These are phyloP conservation scores for Colletotrichum neosansevieriae DNA, from an alignment of 2,329 filamentous ascomycete species.

Conservation along the genomic window DNA sequence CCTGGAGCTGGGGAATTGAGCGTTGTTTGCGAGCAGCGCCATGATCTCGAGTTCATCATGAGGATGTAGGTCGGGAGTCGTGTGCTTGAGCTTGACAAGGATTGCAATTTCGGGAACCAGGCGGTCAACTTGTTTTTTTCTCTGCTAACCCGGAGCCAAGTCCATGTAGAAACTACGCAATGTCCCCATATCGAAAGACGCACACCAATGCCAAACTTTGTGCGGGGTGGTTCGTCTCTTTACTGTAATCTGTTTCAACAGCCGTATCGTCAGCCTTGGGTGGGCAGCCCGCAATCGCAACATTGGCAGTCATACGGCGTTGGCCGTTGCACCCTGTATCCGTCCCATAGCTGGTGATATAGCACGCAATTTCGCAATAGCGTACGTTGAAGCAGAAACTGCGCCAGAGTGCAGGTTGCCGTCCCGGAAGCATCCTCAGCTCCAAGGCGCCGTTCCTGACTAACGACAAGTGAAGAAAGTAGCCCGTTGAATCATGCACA, in stretches of 20 bases:
- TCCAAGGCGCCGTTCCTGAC: conserved; percentile 15
- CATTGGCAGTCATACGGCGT: too few relatives aligned
- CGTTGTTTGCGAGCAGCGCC: conserved; percentile 6
- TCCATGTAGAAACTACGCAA: conserved; percentile 1
- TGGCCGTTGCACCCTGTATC: neutral
- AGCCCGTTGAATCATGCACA: neutral
- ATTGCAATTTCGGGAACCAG: conserved; percentile 12
- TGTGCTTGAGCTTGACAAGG: conserved; percentile 20
- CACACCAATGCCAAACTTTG: too few relatives aligned
- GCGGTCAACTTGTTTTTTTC: conserved; percentile 14
- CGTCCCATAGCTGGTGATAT: conserved; percentile 6
- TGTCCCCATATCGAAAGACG: too few relatives aligned
- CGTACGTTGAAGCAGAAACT: conserved; percentile 19
- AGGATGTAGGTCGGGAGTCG: conserved; percentile 11
- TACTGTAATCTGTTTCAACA: too few relatives aligned
- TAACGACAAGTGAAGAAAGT: neutral
- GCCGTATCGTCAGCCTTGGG: too few relatives aligned
- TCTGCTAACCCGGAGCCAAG: conserved; percentile 7
- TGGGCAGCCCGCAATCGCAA: too few relatives aligned
- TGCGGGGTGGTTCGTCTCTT: too few relatives aligned
- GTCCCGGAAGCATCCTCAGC: conserved; percentile 1
- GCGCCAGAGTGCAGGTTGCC: conserved; percentile 12
- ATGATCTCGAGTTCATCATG: conserved; percentile 9
- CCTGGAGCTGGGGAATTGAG: neutral
- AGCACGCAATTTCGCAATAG: conserved; percentile 8